These are phyloP conservation scores for Coemansia sp. DNA, from an alignment of 192 early-diverging fungal species.

Conservation along the genomic window DNA sequence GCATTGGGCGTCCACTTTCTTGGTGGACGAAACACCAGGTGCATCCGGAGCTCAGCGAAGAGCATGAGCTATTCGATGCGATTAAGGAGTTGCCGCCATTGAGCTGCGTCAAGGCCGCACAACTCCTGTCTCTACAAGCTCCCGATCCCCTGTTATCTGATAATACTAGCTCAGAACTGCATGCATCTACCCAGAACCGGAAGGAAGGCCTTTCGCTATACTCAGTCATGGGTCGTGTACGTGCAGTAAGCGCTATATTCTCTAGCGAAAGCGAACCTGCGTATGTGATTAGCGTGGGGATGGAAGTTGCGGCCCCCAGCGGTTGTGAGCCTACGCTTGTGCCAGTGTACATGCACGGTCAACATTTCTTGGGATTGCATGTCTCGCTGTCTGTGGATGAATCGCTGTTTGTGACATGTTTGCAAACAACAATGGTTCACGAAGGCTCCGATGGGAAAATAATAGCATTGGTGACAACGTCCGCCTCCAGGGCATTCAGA, in stretches of 20 bases:
- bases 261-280: not conserved
- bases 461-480: slow-evolving; percentile 14
- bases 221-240: slow-evolving; percentile 19
- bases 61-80: slow-evolving; percentile 8
- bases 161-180: not conserved
- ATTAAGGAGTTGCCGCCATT: slow-evolving; percentile 13
- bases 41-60: slow-evolving; percentile 21
- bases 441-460: not conserved
- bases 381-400: slow-evolving; percentile 23
- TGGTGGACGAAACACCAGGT: slow-evolving; percentile 35
- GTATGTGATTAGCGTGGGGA: slow-evolving; percentile 19
- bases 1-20: slow-evolving; percentile 12
- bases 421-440: slow-evolving; percentile 9
- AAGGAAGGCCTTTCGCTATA: not conserved
- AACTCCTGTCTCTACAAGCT: slow-evolving; percentile 6
- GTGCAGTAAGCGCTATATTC: slow-evolving; percentile 19
- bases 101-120: not conserved
- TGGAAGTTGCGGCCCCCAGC: slow-evolving; percentile 10
- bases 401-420: slow-evolving; percentile 19
- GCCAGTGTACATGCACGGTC: slow-evolving; percentile 11
- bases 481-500: slow-evolving; percentile 11
- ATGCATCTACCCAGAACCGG: not conserved
- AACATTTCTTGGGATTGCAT: slow-evolving; percentile 21
- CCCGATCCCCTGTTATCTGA: not conserved
- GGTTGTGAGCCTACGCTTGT: not conserved